Percentiles rank a stretch among this genome's conserved stretches.
Evolutionary conservation across 768 basidiomycete genomes (phyloP).

Genomic region (Serendipita vermifera): DNA sequence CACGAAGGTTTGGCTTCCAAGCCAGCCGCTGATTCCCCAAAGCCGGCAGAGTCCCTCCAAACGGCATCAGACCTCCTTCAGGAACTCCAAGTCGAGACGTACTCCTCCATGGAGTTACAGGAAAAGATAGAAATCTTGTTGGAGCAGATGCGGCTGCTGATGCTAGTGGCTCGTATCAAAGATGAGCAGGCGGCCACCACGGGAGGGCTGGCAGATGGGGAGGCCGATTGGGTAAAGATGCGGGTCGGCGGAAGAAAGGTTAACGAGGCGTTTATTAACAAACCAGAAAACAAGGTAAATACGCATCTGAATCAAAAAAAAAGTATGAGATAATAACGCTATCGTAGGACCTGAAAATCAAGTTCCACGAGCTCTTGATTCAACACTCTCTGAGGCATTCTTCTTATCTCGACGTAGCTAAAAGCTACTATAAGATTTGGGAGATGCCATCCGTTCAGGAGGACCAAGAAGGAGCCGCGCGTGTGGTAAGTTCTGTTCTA

Average conservation of each 20-base stretch:
- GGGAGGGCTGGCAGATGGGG: slow-evolving; percentile 52
- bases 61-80: slow-evolving; percentile 84
- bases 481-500: slow-evolving; percentile 29
- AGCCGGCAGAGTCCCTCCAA: slow-evolving; percentile 50
- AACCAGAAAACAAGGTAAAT: slow-evolving; percentile 72
- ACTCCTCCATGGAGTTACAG: slow-evolving; percentile 93
- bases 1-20: slow-evolving; percentile 58
- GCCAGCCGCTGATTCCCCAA: slow-evolving; percentile 28
- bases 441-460: slow-evolving; percentile 90
- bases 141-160: slow-evolving; percentile 90
- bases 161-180: slow-evolving; percentile 62
- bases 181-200: slow-evolving; percentile 50
- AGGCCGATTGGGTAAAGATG: slow-evolving; percentile 87
- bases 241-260: slow-evolving; percentile 86
- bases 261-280: slow-evolving; percentile 84
- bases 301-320: slow-evolving; percentile 1
- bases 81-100: slow-evolving; percentile 96
- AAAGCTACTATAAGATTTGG: slow-evolving; percentile 94
- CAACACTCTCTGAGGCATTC: slow-evolving; percentile 77
- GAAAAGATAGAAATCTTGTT: slow-evolving; percentile 98
- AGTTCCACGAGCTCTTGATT: slow-evolving; percentile 94
- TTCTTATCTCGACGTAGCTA: slow-evolving; percentile 84
- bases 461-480: slow-evolving; percentile 53
- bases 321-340: neutral
- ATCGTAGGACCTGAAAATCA: slow-evolving; percentile 80